Base-by-base conservation (phyloP, 176 grass and related monocot species). In the Pharus latifolius region DNA sequence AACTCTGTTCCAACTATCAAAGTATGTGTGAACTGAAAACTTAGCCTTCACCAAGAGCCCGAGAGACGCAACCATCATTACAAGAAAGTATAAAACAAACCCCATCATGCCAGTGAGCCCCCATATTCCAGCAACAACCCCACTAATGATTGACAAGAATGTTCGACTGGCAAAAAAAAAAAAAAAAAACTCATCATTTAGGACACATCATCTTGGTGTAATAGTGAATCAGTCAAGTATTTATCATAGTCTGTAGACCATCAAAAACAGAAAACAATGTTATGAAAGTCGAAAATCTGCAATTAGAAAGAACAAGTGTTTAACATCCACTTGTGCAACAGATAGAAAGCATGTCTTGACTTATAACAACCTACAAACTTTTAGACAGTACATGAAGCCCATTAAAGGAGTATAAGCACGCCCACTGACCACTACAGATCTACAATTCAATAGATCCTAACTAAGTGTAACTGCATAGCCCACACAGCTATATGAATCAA, bases 71-170 rank as follows among this genome's bases (percentile, higher is more conserved):
- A 64, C 63, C 47, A 80, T 57, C 92, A 96, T 96, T 56, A 96
- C 76, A 45, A 83, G 54, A 78, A 96, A 86, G 67, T 96, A 96
- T 19, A 91, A 88, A 49, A 96, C 50, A 59, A 91, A 96, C 19
- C 92, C 92, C 46, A 52, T 86, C 56, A 91, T 75, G 40, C 88
- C 85, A 24, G 85, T 88, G 70, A 91, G 82, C 16, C 92, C 92
- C 85, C 82, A 96, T 17, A 96, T 91, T 68, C 92, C 85, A 51
- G 88, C 85, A 83, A 96, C 49, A 56, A 91, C 85, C 78, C 92
- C 92, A 91, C 88, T 86, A 45, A 91, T 69, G 79, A 96, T 96
- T 40, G 88, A 96, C 49, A 96, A 85, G 52, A 91, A 96, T 78
- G 88, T 96, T 35, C 82, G 92, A 30, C 92, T 96, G 72, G n/a